Evolutionary conservation across 2,329 filamentous ascomycete species (phyloP).

Genomic region (Fusarium hainanense): DNA sequence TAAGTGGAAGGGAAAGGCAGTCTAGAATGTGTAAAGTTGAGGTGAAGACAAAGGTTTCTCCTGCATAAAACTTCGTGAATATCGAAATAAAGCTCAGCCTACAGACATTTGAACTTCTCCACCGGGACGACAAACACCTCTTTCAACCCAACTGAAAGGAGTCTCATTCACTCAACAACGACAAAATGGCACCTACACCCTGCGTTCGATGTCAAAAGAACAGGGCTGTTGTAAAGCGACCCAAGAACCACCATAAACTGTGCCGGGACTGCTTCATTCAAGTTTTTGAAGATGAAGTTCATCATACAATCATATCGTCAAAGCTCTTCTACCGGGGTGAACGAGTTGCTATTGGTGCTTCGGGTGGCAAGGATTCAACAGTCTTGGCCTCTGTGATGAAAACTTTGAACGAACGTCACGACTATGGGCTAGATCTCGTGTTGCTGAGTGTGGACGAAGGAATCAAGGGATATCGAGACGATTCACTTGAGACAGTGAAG

Average conservation of each 20-base stretch:
- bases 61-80: neutral
- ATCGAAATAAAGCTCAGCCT: neutral
- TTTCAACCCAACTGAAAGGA: slow-evolving; percentile 1
- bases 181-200: slow-evolving; percentile 76
- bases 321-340: slow-evolving; percentile 87
- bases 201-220: slow-evolving; percentile 82
- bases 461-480: slow-evolving; percentile 96
- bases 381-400: slow-evolving; percentile 95
- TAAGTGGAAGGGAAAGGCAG: neutral
- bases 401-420: slow-evolving; percentile 88
- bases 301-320: slow-evolving; percentile 87
- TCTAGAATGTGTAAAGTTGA: slow-evolving; percentile 18
- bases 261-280: slow-evolving; percentile 89
- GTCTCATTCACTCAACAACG: slow-evolving; percentile 1
- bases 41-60: neutral
- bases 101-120: neutral
- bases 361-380: slow-evolving; percentile 96
- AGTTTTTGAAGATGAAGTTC: slow-evolving; percentile 92
- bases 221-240: slow-evolving; percentile 88
- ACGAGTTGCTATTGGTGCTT: slow-evolving; percentile 91
- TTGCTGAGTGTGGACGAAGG: slow-evolving; percentile 95
- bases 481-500: slow-evolving; percentile 96
- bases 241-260: slow-evolving; percentile 94
- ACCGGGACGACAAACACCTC: neutral
- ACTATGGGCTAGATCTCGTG: slow-evolving; percentile 86